Percentiles rank a stretch among this genome's conserved stretches.
Conservation (phyloP, 768 basidiomycete species). For the Tylopilus vinaceipallidus region DNA sequence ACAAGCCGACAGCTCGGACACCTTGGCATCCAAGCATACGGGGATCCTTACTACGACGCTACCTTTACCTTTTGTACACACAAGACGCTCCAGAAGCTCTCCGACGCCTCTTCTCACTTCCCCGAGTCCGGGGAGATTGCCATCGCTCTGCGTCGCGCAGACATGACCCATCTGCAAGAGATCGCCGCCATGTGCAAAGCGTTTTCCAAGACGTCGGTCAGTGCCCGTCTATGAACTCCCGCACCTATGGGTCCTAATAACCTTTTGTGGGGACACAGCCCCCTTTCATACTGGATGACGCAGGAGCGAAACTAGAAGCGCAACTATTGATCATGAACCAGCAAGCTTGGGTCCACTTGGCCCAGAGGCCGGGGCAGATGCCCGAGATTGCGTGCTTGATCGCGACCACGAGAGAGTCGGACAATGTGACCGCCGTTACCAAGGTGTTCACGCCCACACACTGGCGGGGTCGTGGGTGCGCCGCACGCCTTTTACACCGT, state of each 20-base stretch:
- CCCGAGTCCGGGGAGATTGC: slow-evolving; percentile 4
- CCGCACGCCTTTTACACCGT: slow-evolving; percentile 56
- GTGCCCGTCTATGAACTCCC: slow-evolving; percentile 17
- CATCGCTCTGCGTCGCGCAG: slow-evolving; percentile 36
- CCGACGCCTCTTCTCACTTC: not conserved
- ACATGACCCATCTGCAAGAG: slow-evolving; percentile 24
- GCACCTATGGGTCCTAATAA: not conserved
- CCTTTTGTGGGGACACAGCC: slow-evolving; percentile 34
- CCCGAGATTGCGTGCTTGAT: slow-evolving; percentile 61
- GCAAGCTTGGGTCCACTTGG: slow-evolving; percentile 60
- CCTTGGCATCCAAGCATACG: slow-evolving; percentile 24
- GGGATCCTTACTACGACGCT: slow-evolving; percentile 60
- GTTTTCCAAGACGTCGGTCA: slow-evolving; percentile 62
- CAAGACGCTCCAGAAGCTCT: slow-evolving; percentile 32
- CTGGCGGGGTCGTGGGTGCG: slow-evolving; percentile 55
- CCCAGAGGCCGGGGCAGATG: slow-evolving; percentile 22
- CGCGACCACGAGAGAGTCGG: slow-evolving; percentile 63
- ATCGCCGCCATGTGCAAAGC: slow-evolving; percentile 48
- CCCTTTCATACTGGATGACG: slow-evolving; percentile 50
- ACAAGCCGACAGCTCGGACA: too few species aligned
- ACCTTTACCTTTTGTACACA: slow-evolving; percentile 55
- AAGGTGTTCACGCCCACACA: slow-evolving; percentile 64
- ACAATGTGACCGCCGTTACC: slow-evolving; percentile 58
- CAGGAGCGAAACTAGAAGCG: slow-evolving; percentile 51
- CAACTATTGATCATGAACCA: slow-evolving; percentile 41